Conservation (phyloP, 2,329 filamentous ascomycete species). For the Sporothrix variecibatus region DNA sequence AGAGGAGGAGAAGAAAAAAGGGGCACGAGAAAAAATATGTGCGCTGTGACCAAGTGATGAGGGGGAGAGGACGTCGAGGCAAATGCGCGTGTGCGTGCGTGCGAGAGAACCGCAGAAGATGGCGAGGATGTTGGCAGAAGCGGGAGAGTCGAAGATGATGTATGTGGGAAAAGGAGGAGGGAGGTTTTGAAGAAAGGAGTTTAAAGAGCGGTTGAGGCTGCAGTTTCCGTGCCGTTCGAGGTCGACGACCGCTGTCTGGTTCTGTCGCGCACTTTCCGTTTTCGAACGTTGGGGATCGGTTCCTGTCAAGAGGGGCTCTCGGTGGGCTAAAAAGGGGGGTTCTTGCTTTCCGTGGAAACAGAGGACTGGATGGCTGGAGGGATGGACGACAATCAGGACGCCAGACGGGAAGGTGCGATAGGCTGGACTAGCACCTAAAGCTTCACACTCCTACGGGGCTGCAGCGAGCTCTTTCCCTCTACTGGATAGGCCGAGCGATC, state of each 20-base stretch:
- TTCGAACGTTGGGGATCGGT: constrained; percentile 15
- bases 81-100: constrained; percentile 9
- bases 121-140: neutral
- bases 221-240: constrained; percentile 13
- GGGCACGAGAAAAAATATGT: constrained; percentile 12
- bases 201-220: neutral
- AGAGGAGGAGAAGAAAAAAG: neutral
- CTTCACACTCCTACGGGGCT: constrained; percentile 6
- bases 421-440: neutral
- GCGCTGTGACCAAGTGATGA: neutral
- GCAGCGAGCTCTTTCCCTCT: neutral
- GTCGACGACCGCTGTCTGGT: neutral
- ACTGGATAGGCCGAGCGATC: neutral
- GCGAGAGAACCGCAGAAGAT: neutral
- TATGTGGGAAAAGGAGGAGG: constrained; percentile 1
- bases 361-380: neutral
- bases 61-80: neutral
- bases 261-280: constrained; percentile 11
- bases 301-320: constrained; percentile 18
- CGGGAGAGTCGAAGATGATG: neutral
- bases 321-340: constrained; percentile 3
- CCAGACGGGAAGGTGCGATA: neutral
- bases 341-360: neutral
- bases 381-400: neutral
- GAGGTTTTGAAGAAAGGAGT: neutral